A percentile compares a stretch with the other conserved stretches of the same genome.
Evolutionary conservation across 2,329 filamentous ascomycete species (phyloP).

Genomic region (Hymenoscyphus salicellus): DNA sequence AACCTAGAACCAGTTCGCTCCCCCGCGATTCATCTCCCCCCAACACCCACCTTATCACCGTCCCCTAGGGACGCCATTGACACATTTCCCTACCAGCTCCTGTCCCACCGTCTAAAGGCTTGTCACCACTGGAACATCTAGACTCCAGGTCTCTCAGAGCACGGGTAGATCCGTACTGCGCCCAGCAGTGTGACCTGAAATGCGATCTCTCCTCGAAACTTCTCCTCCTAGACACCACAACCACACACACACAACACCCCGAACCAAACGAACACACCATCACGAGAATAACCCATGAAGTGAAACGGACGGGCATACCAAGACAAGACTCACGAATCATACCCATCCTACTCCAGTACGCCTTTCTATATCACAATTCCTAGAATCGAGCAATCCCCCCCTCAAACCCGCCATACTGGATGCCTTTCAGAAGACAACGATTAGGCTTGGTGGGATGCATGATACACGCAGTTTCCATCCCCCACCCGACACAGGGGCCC

Average conservation of each 20-base stretch:
- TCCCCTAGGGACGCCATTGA: not conserved
- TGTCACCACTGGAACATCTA: not conserved
- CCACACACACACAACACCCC: not conserved
- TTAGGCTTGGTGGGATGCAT: constrained; percentile 16
- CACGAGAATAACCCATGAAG: not conserved
- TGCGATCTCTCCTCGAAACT: not conserved
- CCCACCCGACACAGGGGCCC: constrained; percentile 21
- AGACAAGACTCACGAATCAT: not conserved
- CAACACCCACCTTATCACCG: not conserved
- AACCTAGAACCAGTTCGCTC: not conserved
- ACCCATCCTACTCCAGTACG: not conserved
- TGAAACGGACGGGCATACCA: not conserved
- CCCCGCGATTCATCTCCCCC: not conserved
- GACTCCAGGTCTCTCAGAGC: not conserved
- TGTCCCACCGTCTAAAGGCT: not conserved
- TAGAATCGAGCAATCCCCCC: not conserved
- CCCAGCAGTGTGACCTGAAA: not conserved
- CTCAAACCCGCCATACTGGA: not conserved
- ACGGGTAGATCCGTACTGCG: not conserved
- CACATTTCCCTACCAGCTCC: not conserved
- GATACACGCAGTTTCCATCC: constrained; percentile 18
- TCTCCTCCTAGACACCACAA: not conserved
- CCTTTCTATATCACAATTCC: not conserved
- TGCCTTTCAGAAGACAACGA: not conserved
- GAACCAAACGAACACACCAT: not conserved